Evolutionary conservation across 495 filamentous ascomycete genomes (phyloP), one percentile per base, ranked within the genome.

Genomic region (Penicillium arizonense): DNA sequence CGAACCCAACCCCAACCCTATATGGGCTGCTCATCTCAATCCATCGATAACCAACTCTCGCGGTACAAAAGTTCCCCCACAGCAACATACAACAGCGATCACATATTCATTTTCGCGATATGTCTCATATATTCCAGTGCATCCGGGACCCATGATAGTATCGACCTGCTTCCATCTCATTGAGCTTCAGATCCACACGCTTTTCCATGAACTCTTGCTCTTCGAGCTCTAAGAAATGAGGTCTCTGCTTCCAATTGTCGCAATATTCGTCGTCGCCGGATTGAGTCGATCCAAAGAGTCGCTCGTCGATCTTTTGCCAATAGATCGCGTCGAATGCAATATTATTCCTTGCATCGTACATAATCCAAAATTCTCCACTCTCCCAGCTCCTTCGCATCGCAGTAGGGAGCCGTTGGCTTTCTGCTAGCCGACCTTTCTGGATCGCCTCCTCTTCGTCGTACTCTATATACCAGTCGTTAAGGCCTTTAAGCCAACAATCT

Each of bases 241-340:
- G 50, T 44, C 56, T 54, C 26, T 55, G 1, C 40, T 43, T 53
- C 55, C 59, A 62, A 2, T 28, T 33, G 18, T 46, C 28, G 13
- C 26, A 44, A 18, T 8, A 5, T 24, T 33, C n/a, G n/a, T n/a
- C n/a, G 42, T 46, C 33, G 28, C 11, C 23, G 3, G 7, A 12
- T 5, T 35, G 2, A 18, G 2, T 37, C n/a, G 28, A n/a, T 12
- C 56, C 56, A 32, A 55, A 59, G 32, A 58, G 55, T 8, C 51
- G 34, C 16, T 34, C 38, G 34, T 59, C 56, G 30, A 55, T 55
- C 26, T 47, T 59, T 32, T 47, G 18, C 51, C 56, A 58, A 30
- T 58, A 55, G n/a, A 58, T 45, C 12, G 36, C 44, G 38, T 58
- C 56, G 36, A 58, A 54, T 5, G 56, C 50, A 52, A 52, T 54